Conservation (phyloP, 495 filamentous ascomycete genomes). For the Trichodelitschia bisporula region DNA sequence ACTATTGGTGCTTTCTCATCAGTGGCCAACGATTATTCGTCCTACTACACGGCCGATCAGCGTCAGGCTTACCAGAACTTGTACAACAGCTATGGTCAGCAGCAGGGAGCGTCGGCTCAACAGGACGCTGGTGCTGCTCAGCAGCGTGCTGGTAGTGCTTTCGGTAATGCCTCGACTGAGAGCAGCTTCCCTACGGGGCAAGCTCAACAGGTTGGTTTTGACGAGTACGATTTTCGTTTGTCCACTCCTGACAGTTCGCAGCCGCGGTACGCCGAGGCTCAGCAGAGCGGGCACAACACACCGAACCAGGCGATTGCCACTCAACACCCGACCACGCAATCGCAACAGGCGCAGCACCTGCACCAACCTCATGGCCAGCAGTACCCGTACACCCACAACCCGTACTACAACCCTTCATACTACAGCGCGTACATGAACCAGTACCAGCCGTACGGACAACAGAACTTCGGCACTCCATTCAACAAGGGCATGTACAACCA, state of each 20-base stretch:
- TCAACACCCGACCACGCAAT: conserved; percentile 5
- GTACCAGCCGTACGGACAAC: conserved; percentile 33
- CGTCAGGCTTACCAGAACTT: conserved; percentile 56
- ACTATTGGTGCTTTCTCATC: conserved; percentile 32
- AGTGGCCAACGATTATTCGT: conserved; percentile 56
- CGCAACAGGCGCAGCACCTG: conserved; percentile 28
- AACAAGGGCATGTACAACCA: conserved; percentile 60
- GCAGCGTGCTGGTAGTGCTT: conserved; percentile 47
- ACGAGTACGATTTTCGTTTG: conserved; percentile 1
- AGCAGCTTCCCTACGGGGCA: conserved; percentile 26
- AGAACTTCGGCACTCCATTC: conserved; percentile 30
- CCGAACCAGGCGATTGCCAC: conserved; percentile 48
- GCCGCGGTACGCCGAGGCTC: conserved; percentile 54
- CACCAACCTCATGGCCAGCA: conserved; percentile 13
- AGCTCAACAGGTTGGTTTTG: conserved; percentile 16
- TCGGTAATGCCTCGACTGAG: conserved; percentile 47
- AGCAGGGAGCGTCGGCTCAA: conserved; percentile 30
- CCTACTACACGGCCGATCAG: conserved; percentile 63
- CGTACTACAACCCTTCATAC: conserved; percentile 63
- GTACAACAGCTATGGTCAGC: conserved; percentile 48
- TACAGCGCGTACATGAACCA: conserved; percentile 62
- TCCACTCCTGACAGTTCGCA: conserved; percentile 22
- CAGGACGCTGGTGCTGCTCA: conserved; percentile 51
- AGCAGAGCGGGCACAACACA: conserved; percentile 68
- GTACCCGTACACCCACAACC: conserved; percentile 40